Evolutionary conservation across 371 early-diverging fungal genomes (phyloP).

Genomic region (Enterocytospora artemiae): DNA sequence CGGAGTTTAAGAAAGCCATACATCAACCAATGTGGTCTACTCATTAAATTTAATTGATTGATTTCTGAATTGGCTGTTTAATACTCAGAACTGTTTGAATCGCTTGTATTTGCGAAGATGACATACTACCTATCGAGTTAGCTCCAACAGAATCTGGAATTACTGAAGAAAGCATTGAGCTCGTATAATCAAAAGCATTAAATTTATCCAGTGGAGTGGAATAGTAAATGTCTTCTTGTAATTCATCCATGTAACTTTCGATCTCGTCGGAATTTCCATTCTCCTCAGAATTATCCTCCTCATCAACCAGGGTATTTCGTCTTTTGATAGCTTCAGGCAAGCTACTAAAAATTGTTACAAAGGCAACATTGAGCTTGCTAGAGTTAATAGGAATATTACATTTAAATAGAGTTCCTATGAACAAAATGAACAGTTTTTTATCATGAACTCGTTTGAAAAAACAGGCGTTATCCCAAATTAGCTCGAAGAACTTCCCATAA

Average conservation of each 20-base stretch:
- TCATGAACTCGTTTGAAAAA: slow-evolving; percentile 57
- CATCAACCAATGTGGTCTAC: too few relatives aligned
- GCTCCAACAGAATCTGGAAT: slow-evolving; percentile 7
- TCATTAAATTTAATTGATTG: too few relatives aligned
- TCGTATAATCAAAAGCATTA: slow-evolving; percentile 50
- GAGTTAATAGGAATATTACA: slow-evolving; percentile 11
- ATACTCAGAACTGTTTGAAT: slow-evolving; percentile 22
- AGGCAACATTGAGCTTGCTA: slow-evolving; percentile 18
- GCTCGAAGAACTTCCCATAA: slow-evolving; percentile 22
- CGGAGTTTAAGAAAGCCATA: too few relatives aligned
- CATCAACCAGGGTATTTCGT: slow-evolving; percentile 46
- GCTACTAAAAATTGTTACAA: slow-evolving; percentile 35
- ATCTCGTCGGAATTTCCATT: slow-evolving; percentile 17
- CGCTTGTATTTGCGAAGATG: background rate
- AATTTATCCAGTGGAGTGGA: slow-evolving; percentile 52
- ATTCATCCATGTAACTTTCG: slow-evolving; percentile 14
- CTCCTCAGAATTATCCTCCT: slow-evolving; percentile 34
- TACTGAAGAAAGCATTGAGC: slow-evolving; percentile 23
- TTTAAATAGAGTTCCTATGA: slow-evolving; percentile 43
- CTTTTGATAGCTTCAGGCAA: slow-evolving; percentile 54
- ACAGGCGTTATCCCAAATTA: slow-evolving; percentile 24
- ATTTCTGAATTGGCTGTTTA: slow-evolving; percentile 19
- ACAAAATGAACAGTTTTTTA: slow-evolving; percentile 56
- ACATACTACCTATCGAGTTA: slow-evolving; percentile 12
- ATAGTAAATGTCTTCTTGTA: slow-evolving; percentile 57